These are phyloP conservation scores for Trichosporon ovoides DNA, from an alignment of 1,284 basidiomycete species.

Conservation along the genomic window DNA sequence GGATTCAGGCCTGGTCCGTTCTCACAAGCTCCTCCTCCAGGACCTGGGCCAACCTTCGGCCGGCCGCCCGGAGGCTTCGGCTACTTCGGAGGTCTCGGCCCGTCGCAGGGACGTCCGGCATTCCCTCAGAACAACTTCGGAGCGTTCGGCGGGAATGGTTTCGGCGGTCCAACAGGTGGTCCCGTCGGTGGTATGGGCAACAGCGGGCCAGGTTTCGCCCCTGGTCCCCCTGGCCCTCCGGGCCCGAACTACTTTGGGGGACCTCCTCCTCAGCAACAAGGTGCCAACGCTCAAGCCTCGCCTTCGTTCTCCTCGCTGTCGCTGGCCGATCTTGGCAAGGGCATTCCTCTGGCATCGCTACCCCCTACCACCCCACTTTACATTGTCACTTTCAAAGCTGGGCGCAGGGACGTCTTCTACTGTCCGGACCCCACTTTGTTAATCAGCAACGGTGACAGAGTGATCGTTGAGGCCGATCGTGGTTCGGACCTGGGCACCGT, in stretches of 20 bases:
- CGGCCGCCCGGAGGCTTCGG: constrained; percentile 20
- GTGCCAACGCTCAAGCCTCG: constrained; percentile 27
- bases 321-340: constrained; percentile 74
- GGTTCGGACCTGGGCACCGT: constrained; percentile 92
- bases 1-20: constrained; percentile 15
- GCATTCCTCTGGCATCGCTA: constrained; percentile 76
- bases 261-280: constrained; percentile 2
- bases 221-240: not conserved
- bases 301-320: constrained; percentile 41
- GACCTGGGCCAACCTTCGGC: constrained; percentile 22
- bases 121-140: constrained; percentile 20
- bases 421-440: constrained; percentile 59
- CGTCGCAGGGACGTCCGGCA: constrained; percentile 15
- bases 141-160: constrained; percentile 15
- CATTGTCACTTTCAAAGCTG: constrained; percentile 97
- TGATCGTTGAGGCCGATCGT: constrained; percentile 90
- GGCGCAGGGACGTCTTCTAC: constrained; percentile 90
- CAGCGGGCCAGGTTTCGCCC: constrained; percentile 1
- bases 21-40: constrained; percentile 14
- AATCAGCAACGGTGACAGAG: constrained; percentile 71
- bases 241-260: constrained; percentile 8
- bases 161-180: constrained; percentile 6
- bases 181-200: not conserved
- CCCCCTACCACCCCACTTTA: constrained; percentile 80
- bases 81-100: constrained; percentile 22